Percentiles rank a stretch among this genome's conserved stretches.
Evolutionary conservation across 2,329 filamentous ascomycete genomes (phyloP).

Genomic region (Parascedosporium putredinis): DNA sequence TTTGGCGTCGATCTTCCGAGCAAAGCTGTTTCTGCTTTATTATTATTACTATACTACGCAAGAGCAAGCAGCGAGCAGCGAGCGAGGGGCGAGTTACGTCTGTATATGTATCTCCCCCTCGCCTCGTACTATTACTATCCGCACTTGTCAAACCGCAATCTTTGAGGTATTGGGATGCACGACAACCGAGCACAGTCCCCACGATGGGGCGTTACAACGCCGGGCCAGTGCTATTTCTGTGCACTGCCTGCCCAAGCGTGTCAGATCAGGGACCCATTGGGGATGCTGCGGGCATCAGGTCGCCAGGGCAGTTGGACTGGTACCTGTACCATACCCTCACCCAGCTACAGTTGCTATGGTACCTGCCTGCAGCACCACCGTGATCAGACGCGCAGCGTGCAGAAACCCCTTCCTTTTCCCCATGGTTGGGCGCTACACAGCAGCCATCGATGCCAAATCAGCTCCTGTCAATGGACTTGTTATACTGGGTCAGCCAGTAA

Average conservation of each 20-base stretch:
- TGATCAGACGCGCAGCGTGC: conserved; percentile 1
- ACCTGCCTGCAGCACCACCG: background rate
- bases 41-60: too few relatives aligned
- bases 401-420: background rate
- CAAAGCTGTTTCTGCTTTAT: background rate
- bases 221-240: background rate
- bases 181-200: background rate
- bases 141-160: background rate
- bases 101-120: background rate
- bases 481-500: background rate
- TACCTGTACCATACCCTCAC: background rate
- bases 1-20: background rate
- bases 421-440: background rate
- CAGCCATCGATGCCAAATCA: background rate
- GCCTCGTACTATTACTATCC: background rate
- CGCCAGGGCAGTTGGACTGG: too few relatives aligned
- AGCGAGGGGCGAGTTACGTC: background rate
- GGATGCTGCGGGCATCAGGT: too few relatives aligned
- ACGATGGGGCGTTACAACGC: background rate
- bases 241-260: too few relatives aligned
- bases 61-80: too few relatives aligned
- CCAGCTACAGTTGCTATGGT: conserved; percentile 1
- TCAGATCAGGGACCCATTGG: too few relatives aligned
- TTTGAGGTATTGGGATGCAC: background rate
- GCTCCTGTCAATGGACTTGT: background rate